Conservation (phyloP, 768 basidiomycete genomes). For the Strobilomyces confusus region DNA sequence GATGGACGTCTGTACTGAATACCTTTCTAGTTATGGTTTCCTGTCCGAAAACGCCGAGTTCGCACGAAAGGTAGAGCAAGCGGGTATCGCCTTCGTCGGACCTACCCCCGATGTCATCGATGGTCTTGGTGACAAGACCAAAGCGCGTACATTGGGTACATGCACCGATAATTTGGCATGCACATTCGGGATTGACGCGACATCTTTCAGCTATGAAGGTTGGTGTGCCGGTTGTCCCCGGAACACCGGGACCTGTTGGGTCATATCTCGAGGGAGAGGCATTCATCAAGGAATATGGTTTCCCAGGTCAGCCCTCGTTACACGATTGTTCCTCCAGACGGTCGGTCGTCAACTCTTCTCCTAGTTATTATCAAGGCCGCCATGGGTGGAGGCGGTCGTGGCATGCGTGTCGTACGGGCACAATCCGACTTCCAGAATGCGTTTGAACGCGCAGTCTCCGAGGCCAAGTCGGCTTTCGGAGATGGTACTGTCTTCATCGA, state of each 20-base stretch:
- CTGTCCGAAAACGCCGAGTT: constrained; percentile 95
- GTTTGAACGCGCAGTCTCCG: constrained; percentile 89
- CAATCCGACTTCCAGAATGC: constrained; percentile 85
- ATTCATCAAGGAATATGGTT: constrained; percentile 95
- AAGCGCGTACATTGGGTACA: constrained; percentile 83
- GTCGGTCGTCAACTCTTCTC: constrained; percentile 14
- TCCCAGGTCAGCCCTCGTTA: constrained; percentile 59
- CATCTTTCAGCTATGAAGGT: constrained; percentile 68
- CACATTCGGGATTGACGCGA: constrained; percentile 1
- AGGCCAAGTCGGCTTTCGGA: constrained; percentile 95
- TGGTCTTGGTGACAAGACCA: constrained; percentile 97
- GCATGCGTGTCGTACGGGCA: constrained; percentile 97
- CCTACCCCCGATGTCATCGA: constrained; percentile 96
- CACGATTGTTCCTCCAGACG: not conserved
- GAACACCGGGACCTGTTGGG: constrained; percentile 91
- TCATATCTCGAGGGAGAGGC: constrained; percentile 73
- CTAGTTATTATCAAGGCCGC: constrained; percentile 98
- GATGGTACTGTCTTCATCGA: constrained; percentile 99
- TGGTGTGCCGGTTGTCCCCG: constrained; percentile 95
- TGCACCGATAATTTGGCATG: not conserved
- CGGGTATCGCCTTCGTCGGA: constrained; percentile 95
- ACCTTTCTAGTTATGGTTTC: constrained; percentile 79
- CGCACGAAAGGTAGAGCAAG: constrained; percentile 96
- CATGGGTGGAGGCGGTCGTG: constrained; percentile 97
- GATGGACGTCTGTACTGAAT: constrained; percentile 2